Evolutionary conservation across 2,329 filamentous ascomycete species (phyloP), one percentile per base, ranked within the genome.

Genomic region (Penicillium sp.): DNA sequence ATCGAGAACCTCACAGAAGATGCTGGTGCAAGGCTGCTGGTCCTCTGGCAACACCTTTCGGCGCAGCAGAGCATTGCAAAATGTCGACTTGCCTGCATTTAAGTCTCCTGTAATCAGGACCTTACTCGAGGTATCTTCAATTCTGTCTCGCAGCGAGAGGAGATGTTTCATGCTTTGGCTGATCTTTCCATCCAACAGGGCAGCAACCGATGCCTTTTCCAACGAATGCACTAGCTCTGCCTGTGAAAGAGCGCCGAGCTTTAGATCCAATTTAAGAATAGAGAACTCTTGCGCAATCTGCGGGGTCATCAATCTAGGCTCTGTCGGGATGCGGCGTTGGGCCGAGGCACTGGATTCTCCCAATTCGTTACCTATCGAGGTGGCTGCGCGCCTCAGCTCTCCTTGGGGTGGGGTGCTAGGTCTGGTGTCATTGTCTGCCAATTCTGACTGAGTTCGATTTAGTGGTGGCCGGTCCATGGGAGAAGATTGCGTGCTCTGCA

Each of bases 51-150:
- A 78, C 29, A 99, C 85, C 75, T 97, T 97, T 60, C 92, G 86
- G 59, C 94, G 88, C 40, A 99, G 78, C 2, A 99, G 80, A n/a
- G 94, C 94, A 75, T 99, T 99, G 78, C 94, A 99, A 68, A 99
- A 99, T 0, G 94, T 99, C 4, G 94, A 99, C 72, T 99, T 99
- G 70, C 94, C 94, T 9, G 94, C 93, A 70, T 99, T 99, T 53
- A 99, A 77, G 72, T 99, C 94, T 69, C 94, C 94, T 0, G 94
- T 99, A 19, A 99, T 87, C 57, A 99, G 78, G 1, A 99, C 94
- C 74, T 99, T 99, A 76, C 93, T 97, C 5, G 93, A 91, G 0
- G 91, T 97, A 74, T 99, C 94, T 72, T 97, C 94, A 61, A 99
- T 99, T 52, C 94, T 87, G 64, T 97, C 94, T 59, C 92, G 87